These are phyloP conservation scores for Ploettnerulaceae sp. DNA, from an alignment of 2,329 filamentous ascomycete genomes.

Conservation along the genomic window DNA sequence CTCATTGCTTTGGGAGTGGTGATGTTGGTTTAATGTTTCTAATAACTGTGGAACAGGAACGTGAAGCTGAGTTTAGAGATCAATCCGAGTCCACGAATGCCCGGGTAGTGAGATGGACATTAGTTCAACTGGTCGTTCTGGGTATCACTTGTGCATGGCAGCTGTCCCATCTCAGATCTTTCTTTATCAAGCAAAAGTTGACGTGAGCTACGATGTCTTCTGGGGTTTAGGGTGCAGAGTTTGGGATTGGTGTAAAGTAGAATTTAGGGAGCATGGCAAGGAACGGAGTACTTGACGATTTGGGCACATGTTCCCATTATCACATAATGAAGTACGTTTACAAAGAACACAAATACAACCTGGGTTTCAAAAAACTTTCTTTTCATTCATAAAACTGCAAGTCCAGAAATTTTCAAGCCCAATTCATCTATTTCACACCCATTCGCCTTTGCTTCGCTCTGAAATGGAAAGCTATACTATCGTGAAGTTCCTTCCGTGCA, in stretches of 20 bases:
- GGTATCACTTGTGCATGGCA: constrained; percentile 94
- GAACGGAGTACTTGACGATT: not conserved
- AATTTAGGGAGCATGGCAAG: not conserved
- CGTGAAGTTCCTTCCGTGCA: constrained; percentile 29
- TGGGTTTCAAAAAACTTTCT: constrained; percentile 20
- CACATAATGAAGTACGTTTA: not conserved
- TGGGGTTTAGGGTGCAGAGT: not conserved
- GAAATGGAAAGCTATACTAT: constrained; percentile 29
- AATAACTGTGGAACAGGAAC: constrained; percentile 57
- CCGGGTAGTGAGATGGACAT: constrained; percentile 87
- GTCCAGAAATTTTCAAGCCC: constrained; percentile 22
- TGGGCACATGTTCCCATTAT: not conserved
- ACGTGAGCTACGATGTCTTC: constrained; percentile 52
- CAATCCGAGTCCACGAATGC: constrained; percentile 92
- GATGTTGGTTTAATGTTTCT: constrained; percentile 9
- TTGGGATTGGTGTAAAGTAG: not conserved
- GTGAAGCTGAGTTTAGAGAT: constrained; percentile 95
- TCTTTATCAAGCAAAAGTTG: constrained; percentile 99
- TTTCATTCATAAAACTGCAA: constrained; percentile 28
- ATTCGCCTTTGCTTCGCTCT: constrained; percentile 32
- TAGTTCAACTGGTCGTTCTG: constrained; percentile 82
- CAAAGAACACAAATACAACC: not conserved
- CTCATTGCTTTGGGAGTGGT: not conserved
- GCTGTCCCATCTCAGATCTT: constrained; percentile 86
- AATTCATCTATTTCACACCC: constrained; percentile 31